Conservation (phyloP, 1,139 yeast genomes). For the Taphrina populina region DNA sequence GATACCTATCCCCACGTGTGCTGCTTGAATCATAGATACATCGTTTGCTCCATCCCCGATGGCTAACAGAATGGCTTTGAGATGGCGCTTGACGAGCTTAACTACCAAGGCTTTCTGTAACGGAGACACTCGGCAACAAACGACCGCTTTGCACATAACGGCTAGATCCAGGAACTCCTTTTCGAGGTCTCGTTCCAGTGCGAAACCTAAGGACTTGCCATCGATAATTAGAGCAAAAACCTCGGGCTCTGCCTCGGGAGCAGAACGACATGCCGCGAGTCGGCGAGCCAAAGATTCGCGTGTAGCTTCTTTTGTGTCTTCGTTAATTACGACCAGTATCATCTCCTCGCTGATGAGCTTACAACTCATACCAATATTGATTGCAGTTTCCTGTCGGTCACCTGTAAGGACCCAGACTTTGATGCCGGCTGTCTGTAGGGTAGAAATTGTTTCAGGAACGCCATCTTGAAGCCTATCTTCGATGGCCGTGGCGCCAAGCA, state of each 20-base stretch:
- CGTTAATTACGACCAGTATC: constrained; percentile 87
- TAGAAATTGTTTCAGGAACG: constrained; percentile 94
- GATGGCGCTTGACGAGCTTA: constrained; percentile 73
- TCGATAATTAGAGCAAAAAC: constrained; percentile 88
- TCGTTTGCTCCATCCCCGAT: constrained; percentile 99
- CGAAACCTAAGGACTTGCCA: constrained; percentile 83
- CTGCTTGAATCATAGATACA: constrained; percentile 98
- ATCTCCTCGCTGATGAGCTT: constrained; percentile 90
- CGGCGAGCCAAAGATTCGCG: constrained; percentile 69
- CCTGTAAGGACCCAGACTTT: constrained; percentile 98
- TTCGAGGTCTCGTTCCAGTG: constrained; percentile 78
- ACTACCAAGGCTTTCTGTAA: constrained; percentile 95
- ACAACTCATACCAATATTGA: constrained; percentile 97
- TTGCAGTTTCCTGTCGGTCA: constrained; percentile 98
- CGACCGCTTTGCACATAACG: constrained; percentile 85
- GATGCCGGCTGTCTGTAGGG: constrained; percentile 92
- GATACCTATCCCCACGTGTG: constrained; percentile 97
- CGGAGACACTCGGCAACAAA: constrained; percentile 97
- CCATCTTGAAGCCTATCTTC: constrained; percentile 98
- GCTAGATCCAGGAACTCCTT: constrained; percentile 77
- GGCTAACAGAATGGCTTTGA: constrained; percentile 76
- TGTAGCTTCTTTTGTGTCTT: constrained; percentile 74
- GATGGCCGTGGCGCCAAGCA: constrained; percentile 96
- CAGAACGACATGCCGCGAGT: constrained; percentile 63
- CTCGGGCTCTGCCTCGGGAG: constrained; percentile 65